phyloP scores from a whole-genome alignment of 192 early-diverging fungal genomes.

The Gonapodya prolifera region DNA sequence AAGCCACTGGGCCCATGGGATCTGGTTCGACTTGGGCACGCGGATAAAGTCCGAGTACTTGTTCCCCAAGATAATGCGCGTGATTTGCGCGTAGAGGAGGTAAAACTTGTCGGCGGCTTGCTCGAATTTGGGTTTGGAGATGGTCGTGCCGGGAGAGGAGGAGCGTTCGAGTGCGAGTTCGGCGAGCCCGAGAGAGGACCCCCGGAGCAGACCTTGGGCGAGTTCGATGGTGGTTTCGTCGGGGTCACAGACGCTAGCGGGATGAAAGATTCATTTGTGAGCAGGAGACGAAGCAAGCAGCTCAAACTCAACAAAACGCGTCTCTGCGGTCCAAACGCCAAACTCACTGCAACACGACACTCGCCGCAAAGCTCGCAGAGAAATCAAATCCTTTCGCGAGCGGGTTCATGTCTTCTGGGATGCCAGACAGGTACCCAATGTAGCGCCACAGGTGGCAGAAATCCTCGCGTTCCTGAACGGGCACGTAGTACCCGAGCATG shows the following conservation, averaged over 20 bases:
- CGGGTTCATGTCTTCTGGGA: neutral
- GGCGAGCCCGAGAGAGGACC: neutral
- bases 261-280: too few species aligned
- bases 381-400: neutral
- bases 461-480: neutral
- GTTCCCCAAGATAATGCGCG: neutral
- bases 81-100: neutral
- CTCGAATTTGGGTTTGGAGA: neutral
- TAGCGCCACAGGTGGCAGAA: conserved; percentile 5
- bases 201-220: neutral
- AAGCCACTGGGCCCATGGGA: neutral
- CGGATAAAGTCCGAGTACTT: neutral
- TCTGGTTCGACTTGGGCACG: neutral
- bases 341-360: neutral
- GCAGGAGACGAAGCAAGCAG: neutral
- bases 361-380: neutral
- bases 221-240: neutral
- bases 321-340: neutral
- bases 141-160: neutral
- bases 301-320: neutral
- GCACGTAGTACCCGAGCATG: neutral
- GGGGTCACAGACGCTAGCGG: neutral
- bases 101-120: neutral
- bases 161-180: neutral
- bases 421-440: neutral